These are phyloP conservation scores for Coemansia sp. DNA, from an alignment of 192 early-diverging fungal species.

Conservation along the genomic window DNA sequence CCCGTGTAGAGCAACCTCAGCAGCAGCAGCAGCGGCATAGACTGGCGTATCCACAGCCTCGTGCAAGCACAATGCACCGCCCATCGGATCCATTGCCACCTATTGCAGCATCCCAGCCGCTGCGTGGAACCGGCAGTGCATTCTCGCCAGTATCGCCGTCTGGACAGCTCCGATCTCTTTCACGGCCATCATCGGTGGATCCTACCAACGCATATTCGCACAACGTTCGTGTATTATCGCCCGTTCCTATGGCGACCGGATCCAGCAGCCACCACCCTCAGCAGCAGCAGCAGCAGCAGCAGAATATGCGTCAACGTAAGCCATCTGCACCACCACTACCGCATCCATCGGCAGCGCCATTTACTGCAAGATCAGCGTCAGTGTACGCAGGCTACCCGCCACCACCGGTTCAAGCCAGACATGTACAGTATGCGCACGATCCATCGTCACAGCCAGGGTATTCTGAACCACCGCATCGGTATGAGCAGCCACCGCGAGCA, in stretches of 20 bases:
- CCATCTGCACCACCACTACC: conserved; percentile 27
- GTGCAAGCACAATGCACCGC: not conserved
- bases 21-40: conserved; percentile 1
- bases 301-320: conserved; percentile 17
- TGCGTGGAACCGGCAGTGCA: conserved; percentile 10
- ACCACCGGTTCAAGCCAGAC: not conserved
- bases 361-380: not conserved
- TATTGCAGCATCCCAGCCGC: not conserved
- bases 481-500: conserved; percentile 1
- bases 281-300: not conserved
- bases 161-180: conserved; percentile 7
- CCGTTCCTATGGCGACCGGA: not conserved
- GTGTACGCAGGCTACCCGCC: conserved; percentile 2
- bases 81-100: conserved; percentile 12
- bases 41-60: conserved; percentile 7
- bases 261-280: not conserved
- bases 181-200: conserved; percentile 33
- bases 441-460: conserved; percentile 2
- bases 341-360: conserved; percentile 3
- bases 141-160: conserved; percentile 21
- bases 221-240: not conserved
- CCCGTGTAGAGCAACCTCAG: not conserved
- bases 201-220: conserved; percentile 7
- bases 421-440: conserved; percentile 2
- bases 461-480: not conserved